A percentile compares a stretch with the other conserved stretches of the same genome.
These are phyloP conservation scores for Litchi chinensis DNA, from an alignment of 345 rosid genomes.

Conservation along the genomic window DNA sequence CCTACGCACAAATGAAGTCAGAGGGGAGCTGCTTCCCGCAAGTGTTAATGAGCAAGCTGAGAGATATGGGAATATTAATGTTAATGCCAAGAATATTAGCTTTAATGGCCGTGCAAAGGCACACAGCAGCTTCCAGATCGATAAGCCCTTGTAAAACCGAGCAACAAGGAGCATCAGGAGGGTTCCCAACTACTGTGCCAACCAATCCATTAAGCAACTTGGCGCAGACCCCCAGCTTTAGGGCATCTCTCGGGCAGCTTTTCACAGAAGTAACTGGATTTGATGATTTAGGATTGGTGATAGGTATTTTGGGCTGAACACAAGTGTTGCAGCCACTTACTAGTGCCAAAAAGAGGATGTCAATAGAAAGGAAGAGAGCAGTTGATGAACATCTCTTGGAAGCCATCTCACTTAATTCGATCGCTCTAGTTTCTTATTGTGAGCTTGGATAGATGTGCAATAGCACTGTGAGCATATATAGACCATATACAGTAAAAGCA, in stretches of 20 bases:
- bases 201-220: slow-evolving; percentile 52
- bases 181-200: slow-evolving; percentile 53
- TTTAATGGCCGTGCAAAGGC: slow-evolving; percentile 78
- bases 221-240: slow-evolving; percentile 65
- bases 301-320: slow-evolving; percentile 36
- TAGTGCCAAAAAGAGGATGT: slow-evolving; percentile 38
- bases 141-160: slow-evolving; percentile 58
- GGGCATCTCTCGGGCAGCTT: slow-evolving; percentile 66
- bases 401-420: slow-evolving; percentile 34
- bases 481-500: not conserved
- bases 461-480: not conserved
- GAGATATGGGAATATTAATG: slow-evolving; percentile 59
- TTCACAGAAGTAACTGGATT: slow-evolving; percentile 26
- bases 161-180: slow-evolving; percentile 69
- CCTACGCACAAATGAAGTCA: slow-evolving; percentile 60
- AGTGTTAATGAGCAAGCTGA: slow-evolving; percentile 69
- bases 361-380: slow-evolving; percentile 38
- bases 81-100: slow-evolving; percentile 68
- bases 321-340: slow-evolving; percentile 58
- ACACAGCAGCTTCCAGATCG: slow-evolving; percentile 66
- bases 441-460: too few species aligned
- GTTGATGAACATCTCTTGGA: slow-evolving; percentile 29
- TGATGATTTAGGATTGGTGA: slow-evolving; percentile 47
- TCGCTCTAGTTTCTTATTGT: not conserved
- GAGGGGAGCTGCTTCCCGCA: slow-evolving; percentile 79